These are phyloP conservation scores for Melastoma malabathricum DNA, from an alignment of 345 rosid species.

Conservation along the genomic window DNA sequence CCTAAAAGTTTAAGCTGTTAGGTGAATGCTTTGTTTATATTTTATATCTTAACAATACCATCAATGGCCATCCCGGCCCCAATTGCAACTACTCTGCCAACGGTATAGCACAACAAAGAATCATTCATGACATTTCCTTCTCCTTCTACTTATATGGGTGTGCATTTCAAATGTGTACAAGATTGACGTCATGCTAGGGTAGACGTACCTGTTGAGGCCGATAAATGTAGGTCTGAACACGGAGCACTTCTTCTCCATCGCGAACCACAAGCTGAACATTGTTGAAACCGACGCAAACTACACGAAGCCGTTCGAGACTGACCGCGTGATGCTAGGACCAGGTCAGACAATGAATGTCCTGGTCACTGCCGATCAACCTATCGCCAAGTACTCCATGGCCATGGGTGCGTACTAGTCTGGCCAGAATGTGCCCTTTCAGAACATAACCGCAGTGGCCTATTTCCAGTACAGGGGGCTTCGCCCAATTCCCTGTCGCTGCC, in stretches of 20 bases:
- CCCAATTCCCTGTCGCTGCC: constrained; percentile 40
- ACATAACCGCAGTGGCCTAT: constrained; percentile 43
- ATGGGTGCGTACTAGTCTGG: constrained; percentile 77
- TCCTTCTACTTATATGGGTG: too few relatives aligned
- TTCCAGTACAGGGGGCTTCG: constrained; percentile 47
- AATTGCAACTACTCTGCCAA: constrained; percentile 61
- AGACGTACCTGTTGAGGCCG: constrained; percentile 61
- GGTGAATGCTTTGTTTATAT: too few relatives aligned
- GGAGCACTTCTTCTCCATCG: constrained; percentile 72
- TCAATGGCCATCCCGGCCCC: constrained; percentile 87
- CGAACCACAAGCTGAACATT: constrained; percentile 58
- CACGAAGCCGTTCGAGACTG: constrained; percentile 59
- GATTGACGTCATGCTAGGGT: constrained; percentile 49
- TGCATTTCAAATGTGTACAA: constrained; percentile 47
- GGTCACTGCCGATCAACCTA: constrained; percentile 61
- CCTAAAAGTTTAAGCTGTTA: too few relatives aligned
- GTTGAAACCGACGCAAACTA: constrained; percentile 82
- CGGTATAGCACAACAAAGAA: constrained; percentile 22
- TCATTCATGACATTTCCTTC: not conserved
- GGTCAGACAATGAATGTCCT: constrained; percentile 85
- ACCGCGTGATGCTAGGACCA: constrained; percentile 70
- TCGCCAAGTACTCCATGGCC: constrained; percentile 64
- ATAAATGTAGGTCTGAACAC: constrained; percentile 69
- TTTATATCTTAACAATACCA: too few relatives aligned
- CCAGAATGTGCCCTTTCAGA: constrained; percentile 41